A percentile compares a stretch with the other conserved stretches of the same genome.
These are phyloP conservation scores for Fusarium sp. DNA, from an alignment of 2,329 filamentous ascomycete genomes.

Conservation along the genomic window DNA sequence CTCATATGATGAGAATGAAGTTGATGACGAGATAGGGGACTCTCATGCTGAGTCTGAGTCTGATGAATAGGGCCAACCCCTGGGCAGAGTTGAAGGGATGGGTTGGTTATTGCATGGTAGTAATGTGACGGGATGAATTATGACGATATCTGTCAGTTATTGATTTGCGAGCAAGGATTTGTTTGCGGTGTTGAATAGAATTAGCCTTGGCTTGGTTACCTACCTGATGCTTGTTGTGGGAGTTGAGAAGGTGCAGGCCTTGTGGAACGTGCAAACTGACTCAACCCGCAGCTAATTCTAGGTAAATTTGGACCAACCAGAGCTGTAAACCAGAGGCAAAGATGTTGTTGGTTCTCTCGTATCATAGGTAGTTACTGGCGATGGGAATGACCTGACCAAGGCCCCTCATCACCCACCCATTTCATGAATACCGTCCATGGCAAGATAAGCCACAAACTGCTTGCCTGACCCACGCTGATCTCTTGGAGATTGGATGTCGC, in stretches of 20 bases:
- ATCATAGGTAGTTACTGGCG: background rate
- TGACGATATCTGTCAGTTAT: constrained; percentile 13
- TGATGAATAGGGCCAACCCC: background rate
- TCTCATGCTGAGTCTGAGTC: constrained; percentile 19
- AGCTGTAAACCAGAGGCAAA: too few species aligned
- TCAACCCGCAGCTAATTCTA: background rate
- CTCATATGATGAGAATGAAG: constrained; percentile 26
- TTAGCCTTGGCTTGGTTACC: background rate
- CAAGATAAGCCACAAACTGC: constrained; percentile 23
- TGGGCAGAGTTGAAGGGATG: background rate
- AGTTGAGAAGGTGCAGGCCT: background rate
- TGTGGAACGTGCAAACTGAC: constrained; percentile 2
- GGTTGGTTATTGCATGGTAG: background rate
- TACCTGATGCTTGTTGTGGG: background rate
- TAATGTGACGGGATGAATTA: constrained; percentile 10
- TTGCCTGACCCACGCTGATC: background rate
- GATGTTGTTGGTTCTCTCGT: background rate
- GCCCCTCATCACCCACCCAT: constrained; percentile 19
- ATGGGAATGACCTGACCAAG: constrained; percentile 5
- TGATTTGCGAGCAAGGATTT: background rate
- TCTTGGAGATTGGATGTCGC: constrained; percentile 12
- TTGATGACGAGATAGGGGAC: constrained; percentile 26
- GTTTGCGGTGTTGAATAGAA: background rate
- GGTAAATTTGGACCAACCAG: too few species aligned
- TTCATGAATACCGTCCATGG: constrained; percentile 8